Evolutionary conservation across 202 grass and related monocot genomes (phyloP).

Genomic region (Alloteropsis angusta): DNA sequence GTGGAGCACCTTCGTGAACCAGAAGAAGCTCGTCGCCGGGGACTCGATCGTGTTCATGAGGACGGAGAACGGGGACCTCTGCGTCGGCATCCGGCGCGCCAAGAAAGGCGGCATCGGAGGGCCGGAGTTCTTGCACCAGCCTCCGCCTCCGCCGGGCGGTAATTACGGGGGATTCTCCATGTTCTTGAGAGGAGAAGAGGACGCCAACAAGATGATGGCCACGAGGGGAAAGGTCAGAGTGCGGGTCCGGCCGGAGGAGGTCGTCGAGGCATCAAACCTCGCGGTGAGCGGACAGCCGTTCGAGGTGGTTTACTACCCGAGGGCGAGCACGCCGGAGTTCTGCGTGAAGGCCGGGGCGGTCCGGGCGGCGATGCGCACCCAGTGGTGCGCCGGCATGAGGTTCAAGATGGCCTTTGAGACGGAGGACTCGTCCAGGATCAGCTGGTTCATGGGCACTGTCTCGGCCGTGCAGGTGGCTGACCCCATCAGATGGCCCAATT

Average conservation of each 20-base stretch:
- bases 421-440: slow-evolving; percentile 97
- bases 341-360: slow-evolving; percentile 66
- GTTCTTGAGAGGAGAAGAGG: slow-evolving; percentile 62
- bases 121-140: slow-evolving; percentile 24
- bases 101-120: slow-evolving; percentile 70
- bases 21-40: slow-evolving; percentile 95
- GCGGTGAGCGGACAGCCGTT: slow-evolving; percentile 62
- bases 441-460: slow-evolving; percentile 98
- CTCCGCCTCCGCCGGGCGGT: slow-evolving; percentile 11
- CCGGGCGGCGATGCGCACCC: slow-evolving; percentile 59
- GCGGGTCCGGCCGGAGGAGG: slow-evolving; percentile 61
- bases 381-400: slow-evolving; percentile 85
- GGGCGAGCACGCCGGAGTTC: slow-evolving; percentile 89
- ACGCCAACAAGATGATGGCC: slow-evolving; percentile 26
- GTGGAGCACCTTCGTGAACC: slow-evolving; percentile 98
- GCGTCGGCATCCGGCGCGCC: slow-evolving; percentile 89
- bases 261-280: slow-evolving; percentile 64
- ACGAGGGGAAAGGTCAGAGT: slow-evolving; percentile 14
- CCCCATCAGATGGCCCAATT: slow-evolving; percentile 76
- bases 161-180: slow-evolving; percentile 59
- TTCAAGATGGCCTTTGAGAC: slow-evolving; percentile 99
- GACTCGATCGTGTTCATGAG: slow-evolving; percentile 98
- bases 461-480: slow-evolving; percentile 79
- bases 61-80: slow-evolving; percentile 82
- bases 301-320: slow-evolving; percentile 85